Conservation (phyloP, 768 basidiomycete species). For the Leucogyrophana mollusca region DNA sequence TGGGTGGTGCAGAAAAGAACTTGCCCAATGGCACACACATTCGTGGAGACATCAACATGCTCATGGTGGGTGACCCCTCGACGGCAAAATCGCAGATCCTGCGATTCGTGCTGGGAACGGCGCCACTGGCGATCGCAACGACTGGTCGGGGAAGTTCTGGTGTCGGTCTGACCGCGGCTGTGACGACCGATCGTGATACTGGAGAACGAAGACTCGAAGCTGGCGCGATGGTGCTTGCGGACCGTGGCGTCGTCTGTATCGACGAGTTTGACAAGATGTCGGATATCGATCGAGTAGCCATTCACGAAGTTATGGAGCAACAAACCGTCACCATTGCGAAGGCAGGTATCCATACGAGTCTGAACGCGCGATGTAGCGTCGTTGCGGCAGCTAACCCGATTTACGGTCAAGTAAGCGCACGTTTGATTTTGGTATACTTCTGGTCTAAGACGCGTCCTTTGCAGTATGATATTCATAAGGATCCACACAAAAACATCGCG, state of each 20-base stretch:
- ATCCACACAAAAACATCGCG: slow-evolving; percentile 98
- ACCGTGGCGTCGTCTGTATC: slow-evolving; percentile 98
- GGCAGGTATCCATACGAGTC: slow-evolving; percentile 96
- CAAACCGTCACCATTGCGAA: slow-evolving; percentile 99
- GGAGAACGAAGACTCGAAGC: slow-evolving; percentile 96
- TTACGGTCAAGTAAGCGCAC: slow-evolving; percentile 79
- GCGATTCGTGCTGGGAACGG: slow-evolving; percentile 93
- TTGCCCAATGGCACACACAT: slow-evolving; percentile 96
- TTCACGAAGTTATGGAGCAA: slow-evolving; percentile 99
- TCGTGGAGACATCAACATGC: slow-evolving; percentile 97
- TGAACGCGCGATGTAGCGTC: slow-evolving; percentile 97
- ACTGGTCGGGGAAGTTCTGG: slow-evolving; percentile 98
- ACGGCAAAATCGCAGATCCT: slow-evolving; percentile 97
- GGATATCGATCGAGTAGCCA: slow-evolving; percentile 96
- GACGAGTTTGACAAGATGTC: slow-evolving; percentile 99
- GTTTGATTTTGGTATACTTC: not conserved
- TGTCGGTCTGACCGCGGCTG: slow-evolving; percentile 97
- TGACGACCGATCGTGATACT: slow-evolving; percentile 97
- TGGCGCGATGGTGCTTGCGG: slow-evolving; percentile 99
- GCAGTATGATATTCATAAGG: slow-evolving; percentile 99
- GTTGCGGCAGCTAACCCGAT: slow-evolving; percentile 99
- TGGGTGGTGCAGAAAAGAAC: slow-evolving; percentile 98
- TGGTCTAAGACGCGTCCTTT: slow-evolving; percentile 11
- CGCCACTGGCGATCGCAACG: slow-evolving; percentile 96
- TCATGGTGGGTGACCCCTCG: slow-evolving; percentile 99